Conservation (phyloP, 1,284 basidiomycete genomes). For the Thelephora terrestris region DNA sequence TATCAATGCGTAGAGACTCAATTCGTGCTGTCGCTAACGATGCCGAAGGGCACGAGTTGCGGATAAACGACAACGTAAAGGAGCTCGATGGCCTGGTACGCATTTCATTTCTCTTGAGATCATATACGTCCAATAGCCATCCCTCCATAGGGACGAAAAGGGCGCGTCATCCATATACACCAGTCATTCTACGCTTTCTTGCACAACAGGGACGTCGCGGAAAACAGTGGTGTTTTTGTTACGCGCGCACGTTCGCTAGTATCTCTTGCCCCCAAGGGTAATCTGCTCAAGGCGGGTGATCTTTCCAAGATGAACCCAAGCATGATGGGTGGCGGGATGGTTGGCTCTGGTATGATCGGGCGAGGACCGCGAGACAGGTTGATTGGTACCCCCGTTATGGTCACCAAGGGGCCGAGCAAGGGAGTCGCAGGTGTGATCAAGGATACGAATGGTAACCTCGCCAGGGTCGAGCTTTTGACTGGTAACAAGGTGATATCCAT, state of each 20-base stretch:
- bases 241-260: constrained; percentile 71
- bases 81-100: constrained; percentile 84
- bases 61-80: constrained; percentile 88
- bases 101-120: constrained; percentile 4
- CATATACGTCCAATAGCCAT: neutral
- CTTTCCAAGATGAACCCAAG: constrained; percentile 73
- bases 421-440: constrained; percentile 91
- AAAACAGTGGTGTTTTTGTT: constrained; percentile 94
- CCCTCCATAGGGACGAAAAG: constrained; percentile 64
- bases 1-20: constrained; percentile 84
- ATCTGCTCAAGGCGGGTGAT: constrained; percentile 59
- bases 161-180: constrained; percentile 89
- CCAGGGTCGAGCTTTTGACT: constrained; percentile 87
- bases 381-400: constrained; percentile 73
- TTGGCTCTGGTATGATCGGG: constrained; percentile 65
- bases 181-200: constrained; percentile 94
- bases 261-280: constrained; percentile 80
- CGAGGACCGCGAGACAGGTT: constrained; percentile 74
- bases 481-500: constrained; percentile 88
- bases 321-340: constrained; percentile 62
- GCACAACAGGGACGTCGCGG: constrained; percentile 82
- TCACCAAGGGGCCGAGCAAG: constrained; percentile 87
- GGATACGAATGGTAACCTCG: constrained; percentile 84
- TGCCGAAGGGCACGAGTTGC: constrained; percentile 75
- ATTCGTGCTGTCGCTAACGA: constrained; percentile 84